Conservation (phyloP, 257 asterid genomes). For the Solanum etuberosum region DNA sequence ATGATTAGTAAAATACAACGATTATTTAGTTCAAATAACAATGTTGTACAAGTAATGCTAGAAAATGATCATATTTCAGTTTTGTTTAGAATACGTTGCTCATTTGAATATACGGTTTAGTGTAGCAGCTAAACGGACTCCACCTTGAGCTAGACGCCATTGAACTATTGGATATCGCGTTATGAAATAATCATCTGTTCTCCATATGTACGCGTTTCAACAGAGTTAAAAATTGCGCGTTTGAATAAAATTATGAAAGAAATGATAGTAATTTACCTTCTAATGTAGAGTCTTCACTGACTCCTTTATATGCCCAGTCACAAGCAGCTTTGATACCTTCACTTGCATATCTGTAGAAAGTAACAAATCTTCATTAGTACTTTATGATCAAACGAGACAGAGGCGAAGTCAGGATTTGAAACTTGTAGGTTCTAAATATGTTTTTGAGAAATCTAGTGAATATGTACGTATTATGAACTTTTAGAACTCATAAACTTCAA, state of each 20-base stretch:
- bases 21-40: background rate
- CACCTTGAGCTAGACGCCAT: conserved; percentile 74
- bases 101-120: conserved; percentile 73
- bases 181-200: conserved; percentile 60
- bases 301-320: conserved; percentile 76
- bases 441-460: background rate
- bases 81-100: background rate
- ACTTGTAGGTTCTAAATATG: background rate
- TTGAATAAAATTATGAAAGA: background rate
- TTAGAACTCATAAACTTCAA: background rate
- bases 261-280: conserved; percentile 32
- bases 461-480: background rate
- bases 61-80: background rate
- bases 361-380: background rate
- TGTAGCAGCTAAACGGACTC: conserved; percentile 79
- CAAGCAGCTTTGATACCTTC: conserved; percentile 90
- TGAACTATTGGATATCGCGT: conserved; percentile 52
- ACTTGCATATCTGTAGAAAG: conserved; percentile 51
- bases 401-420: background rate
- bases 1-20: background rate
- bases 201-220: background rate
- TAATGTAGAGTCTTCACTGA: conserved; percentile 42
- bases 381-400: background rate
- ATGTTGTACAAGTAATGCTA: background rate
- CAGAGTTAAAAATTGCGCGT: too few relatives aligned